Conservation (phyloP, 2,329 filamentous ascomycete genomes). For the Colletotrichum euphorbiae region DNA sequence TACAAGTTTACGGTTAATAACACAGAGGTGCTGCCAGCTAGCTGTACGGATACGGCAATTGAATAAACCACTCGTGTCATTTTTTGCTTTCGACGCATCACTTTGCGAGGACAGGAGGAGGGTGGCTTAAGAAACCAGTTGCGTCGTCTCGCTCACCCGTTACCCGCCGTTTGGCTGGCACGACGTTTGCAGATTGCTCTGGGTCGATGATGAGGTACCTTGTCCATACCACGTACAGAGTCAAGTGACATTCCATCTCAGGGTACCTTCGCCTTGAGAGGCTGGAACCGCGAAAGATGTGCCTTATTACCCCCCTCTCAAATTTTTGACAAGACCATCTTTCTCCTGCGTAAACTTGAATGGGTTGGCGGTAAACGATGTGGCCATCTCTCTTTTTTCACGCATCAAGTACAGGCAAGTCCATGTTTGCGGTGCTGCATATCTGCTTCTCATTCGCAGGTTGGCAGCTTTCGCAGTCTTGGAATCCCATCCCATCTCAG, state of each 20-base stretch:
- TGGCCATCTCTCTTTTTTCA: conserved; percentile 7
- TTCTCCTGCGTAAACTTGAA: conserved; percentile 15
- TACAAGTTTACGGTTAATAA: not conserved
- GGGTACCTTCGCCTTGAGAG: not conserved
- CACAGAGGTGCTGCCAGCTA: not conserved
- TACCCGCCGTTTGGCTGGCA: conserved; percentile 16
- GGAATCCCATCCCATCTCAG: conserved; percentile 29
- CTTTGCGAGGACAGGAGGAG: not conserved
- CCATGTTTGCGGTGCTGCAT: conserved; percentile 29
- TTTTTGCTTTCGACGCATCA: conserved; percentile 12
- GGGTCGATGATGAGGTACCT: not conserved
- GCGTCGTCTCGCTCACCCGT: not conserved
- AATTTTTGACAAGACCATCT: conserved; percentile 15
- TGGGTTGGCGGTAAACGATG: conserved; percentile 5
- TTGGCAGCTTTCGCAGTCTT: not conserved
- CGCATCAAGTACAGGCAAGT: conserved; percentile 23
- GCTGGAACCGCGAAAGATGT: not conserved
- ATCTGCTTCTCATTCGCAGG: conserved; percentile 12
- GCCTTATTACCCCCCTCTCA: not conserved
- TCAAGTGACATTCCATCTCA: conserved; percentile 1
- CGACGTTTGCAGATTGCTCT: conserved; percentile 21
- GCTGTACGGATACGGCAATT: not conserved
- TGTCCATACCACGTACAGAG: not conserved
- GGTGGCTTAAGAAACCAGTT: not conserved
- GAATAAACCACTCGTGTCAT: conserved; percentile 22